phyloP scores from a whole-genome alignment of 1,139 yeast genomes.

The Suhomyces yuchorum region DNA sequence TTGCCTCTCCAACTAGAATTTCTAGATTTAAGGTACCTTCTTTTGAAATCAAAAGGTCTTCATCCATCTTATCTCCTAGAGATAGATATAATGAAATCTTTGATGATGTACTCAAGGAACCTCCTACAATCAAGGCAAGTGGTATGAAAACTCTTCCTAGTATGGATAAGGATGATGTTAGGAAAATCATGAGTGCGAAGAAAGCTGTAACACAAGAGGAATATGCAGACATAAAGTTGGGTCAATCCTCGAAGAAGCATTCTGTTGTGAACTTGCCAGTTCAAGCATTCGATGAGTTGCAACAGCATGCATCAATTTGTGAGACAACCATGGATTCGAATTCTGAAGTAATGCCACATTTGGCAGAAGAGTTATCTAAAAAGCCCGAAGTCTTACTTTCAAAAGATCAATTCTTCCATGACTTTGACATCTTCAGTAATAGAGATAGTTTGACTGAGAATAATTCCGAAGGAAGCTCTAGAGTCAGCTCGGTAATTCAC shows the following conservation, averaged over 20 bases:
- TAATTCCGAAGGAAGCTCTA: conserved; percentile 17
- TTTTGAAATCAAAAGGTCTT: conserved; percentile 43
- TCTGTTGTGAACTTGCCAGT: conserved; percentile 36
- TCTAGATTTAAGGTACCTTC: conserved; percentile 49
- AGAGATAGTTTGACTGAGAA: conserved; percentile 15
- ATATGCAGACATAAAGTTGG: conserved; percentile 40
- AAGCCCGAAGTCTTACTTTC: conserved; percentile 38
- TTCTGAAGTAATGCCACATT: conserved; percentile 29
- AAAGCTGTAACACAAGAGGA: conserved; percentile 47
- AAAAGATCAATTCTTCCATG: conserved; percentile 43
- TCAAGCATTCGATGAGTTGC: conserved; percentile 34
- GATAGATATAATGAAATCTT: conserved; percentile 47
- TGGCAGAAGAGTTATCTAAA: conserved; percentile 38
- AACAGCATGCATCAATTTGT: conserved; percentile 46
- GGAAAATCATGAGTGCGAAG: conserved; percentile 43
- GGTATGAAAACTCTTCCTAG: conserved; percentile 51
- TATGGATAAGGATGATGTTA: conserved; percentile 52
- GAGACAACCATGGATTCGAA: conserved; percentile 34
- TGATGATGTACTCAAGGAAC: conserved; percentile 32
- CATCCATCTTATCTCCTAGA: conserved; percentile 39
- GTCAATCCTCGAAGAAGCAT: conserved; percentile 29
- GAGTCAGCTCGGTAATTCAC: conserved; percentile 21
- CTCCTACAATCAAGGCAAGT: conserved; percentile 42
- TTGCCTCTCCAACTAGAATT: conserved; percentile 6
- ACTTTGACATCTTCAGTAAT: conserved; percentile 24